Evolutionary conservation across 108 stramenopile species (phyloP).

Genomic region (Fragilariopsis cylindrus): DNA sequence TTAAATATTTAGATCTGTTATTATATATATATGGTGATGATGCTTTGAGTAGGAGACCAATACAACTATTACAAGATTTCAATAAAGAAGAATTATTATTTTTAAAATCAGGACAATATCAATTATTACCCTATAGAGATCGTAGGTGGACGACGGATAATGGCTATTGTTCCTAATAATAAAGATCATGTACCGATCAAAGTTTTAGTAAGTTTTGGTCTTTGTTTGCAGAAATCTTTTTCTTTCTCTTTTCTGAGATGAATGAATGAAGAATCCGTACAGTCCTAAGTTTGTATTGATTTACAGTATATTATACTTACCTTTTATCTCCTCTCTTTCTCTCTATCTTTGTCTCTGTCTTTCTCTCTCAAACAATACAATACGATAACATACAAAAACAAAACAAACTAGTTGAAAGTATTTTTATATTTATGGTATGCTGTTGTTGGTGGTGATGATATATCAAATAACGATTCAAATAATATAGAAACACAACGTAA

Average conservation of each 20-base stretch:
- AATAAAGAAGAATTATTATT: not conserved
- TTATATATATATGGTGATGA: slow-evolving; percentile 35
- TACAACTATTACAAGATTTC: not conserved
- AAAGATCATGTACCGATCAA: not conserved
- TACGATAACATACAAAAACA: too few species aligned
- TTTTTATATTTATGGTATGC: slow-evolving; percentile 12
- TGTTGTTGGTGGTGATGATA: not conserved
- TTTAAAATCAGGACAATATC: not conserved
- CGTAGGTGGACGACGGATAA: not conserved
- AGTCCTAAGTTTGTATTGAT: too few species aligned
- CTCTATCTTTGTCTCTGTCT: too few species aligned
- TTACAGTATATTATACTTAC: too few species aligned
- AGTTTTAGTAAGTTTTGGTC: not conserved
- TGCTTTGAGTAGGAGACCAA: not conserved
- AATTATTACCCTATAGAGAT: not conserved
- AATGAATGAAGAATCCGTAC: too few species aligned
- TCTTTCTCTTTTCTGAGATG: too few species aligned
- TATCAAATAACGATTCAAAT: not conserved
- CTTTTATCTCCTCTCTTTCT: too few species aligned
- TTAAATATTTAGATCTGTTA: slow-evolving; percentile 31
- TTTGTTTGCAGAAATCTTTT: too few species aligned
- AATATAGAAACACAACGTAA: slow-evolving; percentile 15
- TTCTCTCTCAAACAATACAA: too few species aligned
- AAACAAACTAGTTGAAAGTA: not conserved
- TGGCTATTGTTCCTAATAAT: not conserved